Conservation (phyloP, 208 protist genomes). For the Naegleria fowleri region DNA sequence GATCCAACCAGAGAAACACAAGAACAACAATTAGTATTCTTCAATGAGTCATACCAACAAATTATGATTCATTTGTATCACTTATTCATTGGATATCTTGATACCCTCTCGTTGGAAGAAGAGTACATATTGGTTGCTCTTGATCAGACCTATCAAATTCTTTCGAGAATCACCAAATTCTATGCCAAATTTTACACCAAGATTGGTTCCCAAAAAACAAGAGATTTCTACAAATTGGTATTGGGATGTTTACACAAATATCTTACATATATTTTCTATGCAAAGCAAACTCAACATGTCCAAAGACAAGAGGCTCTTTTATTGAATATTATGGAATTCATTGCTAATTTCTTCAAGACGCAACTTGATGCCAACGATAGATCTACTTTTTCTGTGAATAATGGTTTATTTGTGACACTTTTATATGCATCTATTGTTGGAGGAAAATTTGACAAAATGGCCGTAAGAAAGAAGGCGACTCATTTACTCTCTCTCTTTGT, state of each 20-base stretch:
- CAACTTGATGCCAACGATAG: not conserved
- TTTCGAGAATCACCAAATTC: not conserved
- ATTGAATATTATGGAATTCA: not conserved
- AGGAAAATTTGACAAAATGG: not conserved
- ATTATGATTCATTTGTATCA: not conserved
- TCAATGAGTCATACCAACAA: not conserved
- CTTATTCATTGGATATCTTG: not conserved
- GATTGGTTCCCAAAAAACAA: not conserved
- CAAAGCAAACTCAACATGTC: not conserved
- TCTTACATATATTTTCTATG: not conserved
- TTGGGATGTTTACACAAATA: not conserved
- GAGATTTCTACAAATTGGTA: not conserved
- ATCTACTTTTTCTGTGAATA: not conserved
- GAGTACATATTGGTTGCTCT: not conserved
- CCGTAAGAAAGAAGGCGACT: not conserved
- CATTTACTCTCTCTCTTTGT: not conserved
- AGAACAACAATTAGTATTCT: not conserved
- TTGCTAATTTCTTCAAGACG: not conserved
- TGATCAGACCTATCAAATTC: not conserved
- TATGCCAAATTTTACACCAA: not conserved
- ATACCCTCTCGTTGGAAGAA: not conserved
- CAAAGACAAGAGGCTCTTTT: not conserved
- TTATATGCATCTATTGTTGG: not conserved
- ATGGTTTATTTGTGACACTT: not conserved
- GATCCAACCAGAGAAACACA: not conserved